Conservation (phyloP, 148 eudicot genomes). For the Rhododendron kiyosumense region DNA sequence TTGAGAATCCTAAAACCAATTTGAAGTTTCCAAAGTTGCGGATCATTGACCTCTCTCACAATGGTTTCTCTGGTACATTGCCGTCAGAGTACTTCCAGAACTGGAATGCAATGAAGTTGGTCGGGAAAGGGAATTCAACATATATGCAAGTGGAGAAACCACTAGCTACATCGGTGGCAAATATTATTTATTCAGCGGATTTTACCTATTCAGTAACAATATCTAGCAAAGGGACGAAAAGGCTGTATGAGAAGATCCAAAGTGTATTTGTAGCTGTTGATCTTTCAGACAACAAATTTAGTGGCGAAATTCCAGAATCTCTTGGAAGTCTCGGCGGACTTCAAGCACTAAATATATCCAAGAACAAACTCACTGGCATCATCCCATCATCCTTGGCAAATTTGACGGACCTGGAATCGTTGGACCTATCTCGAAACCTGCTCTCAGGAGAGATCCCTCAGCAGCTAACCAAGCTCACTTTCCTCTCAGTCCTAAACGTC, state of each 20-base stretch:
- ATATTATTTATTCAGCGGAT: accelerated
- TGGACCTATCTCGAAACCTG: background rate
- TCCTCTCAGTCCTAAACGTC: background rate
- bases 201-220: background rate
- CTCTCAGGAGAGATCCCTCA: background rate
- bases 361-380: background rate
- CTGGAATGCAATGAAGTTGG: background rate
- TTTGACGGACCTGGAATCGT: background rate
- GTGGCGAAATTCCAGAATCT: background rate
- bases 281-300: background rate
- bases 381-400: background rate
- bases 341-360: background rate
- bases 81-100: background rate
- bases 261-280: background rate
- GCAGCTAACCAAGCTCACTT: background rate
- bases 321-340: background rate
- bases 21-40: background rate
- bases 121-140: background rate
- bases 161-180: too few species aligned
- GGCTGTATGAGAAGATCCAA: background rate
- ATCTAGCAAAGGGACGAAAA: background rate
- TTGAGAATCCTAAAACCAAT: background rate
- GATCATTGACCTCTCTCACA: background rate
- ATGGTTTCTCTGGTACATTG: background rate
- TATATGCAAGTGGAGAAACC: background rate